phyloP scores from a whole-genome alignment of 176 grass and related monocot genomes.

The Hyparrhenia diplandra region DNA sequence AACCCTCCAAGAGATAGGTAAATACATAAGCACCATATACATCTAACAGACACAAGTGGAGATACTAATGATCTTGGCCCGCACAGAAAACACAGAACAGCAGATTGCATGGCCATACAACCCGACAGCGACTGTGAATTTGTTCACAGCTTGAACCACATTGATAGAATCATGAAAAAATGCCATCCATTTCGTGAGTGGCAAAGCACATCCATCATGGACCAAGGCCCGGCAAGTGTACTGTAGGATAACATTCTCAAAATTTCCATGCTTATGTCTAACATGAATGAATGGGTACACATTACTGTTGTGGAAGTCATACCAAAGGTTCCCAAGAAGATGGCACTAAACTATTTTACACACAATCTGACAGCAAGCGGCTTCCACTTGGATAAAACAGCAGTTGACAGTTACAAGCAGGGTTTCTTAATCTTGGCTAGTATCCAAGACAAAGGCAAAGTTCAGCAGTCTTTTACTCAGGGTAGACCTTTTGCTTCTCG shows the following conservation, averaged over 20 bases:
- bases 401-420: not conserved
- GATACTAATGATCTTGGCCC: too few species aligned
- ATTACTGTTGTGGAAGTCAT: not conserved
- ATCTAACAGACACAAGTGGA: not conserved
- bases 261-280: slow-evolving; percentile 14
- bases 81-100: not conserved
- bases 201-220: not conserved
- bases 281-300: not conserved
- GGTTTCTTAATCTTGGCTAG: not conserved
- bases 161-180: not conserved
- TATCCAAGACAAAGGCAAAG: not conserved
- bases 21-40: too few species aligned
- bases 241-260: not conserved
- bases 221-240: not conserved
- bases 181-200: not conserved
- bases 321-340: not conserved
- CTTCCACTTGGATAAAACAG: slow-evolving; percentile 1
- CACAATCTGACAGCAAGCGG: slow-evolving; percentile 6
- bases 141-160: not conserved
- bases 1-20: too few species aligned
- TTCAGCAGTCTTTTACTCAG: slow-evolving; percentile 27
- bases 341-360: slow-evolving; percentile 29
- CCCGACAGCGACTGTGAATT: not conserved
- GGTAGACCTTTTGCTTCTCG: slow-evolving; percentile 68
- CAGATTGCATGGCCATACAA: not conserved